phyloP scores from a whole-genome alignment of 1,284 basidiomycete genomes.

The Ganoderma multipileum region DNA sequence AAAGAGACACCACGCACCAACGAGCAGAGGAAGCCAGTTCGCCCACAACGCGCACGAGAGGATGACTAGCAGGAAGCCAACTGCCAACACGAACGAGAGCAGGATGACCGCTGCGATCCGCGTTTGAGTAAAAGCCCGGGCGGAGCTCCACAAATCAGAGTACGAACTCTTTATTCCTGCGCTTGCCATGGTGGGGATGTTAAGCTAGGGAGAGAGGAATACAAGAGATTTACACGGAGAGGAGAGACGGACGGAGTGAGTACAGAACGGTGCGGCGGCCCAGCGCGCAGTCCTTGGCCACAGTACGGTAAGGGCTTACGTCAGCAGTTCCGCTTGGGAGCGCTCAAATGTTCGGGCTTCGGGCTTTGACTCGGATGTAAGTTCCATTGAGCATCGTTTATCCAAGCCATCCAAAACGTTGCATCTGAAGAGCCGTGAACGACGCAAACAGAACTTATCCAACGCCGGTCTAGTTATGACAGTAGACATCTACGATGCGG shows the following conservation, averaged over 20 bases:
- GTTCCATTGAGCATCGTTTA: too few species aligned
- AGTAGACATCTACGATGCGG: conserved; percentile 14
- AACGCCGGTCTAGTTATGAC: conserved; percentile 10
- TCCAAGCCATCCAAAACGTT: background rate
- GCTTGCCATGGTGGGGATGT: conserved; percentile 32
- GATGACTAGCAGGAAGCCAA: conserved; percentile 97
- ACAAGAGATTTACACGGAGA: conserved; percentile 18
- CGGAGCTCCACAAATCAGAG: conserved; percentile 11
- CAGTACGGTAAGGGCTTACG: conserved; percentile 4
- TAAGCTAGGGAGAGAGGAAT: background rate
- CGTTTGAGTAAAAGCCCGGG: conserved; percentile 24
- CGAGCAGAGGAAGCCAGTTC: conserved; percentile 97
- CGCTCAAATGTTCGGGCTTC: too few species aligned
- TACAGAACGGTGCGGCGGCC: background rate
- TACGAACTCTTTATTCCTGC: conserved; percentile 44
- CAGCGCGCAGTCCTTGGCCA: background rate
- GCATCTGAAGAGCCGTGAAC: background rate
- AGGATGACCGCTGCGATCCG: conserved; percentile 81
- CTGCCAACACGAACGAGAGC: conserved; percentile 94
- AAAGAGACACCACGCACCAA: conserved; percentile 73
- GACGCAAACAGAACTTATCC: background rate
- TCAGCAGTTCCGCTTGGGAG: too few species aligned
- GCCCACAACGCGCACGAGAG: conserved; percentile 95
- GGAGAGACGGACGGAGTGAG: conserved; percentile 10
- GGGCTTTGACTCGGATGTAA: too few species aligned